Evolutionary conservation across 1,284 basidiomycete species (phyloP).

Genomic region (Moniliella sp.): DNA sequence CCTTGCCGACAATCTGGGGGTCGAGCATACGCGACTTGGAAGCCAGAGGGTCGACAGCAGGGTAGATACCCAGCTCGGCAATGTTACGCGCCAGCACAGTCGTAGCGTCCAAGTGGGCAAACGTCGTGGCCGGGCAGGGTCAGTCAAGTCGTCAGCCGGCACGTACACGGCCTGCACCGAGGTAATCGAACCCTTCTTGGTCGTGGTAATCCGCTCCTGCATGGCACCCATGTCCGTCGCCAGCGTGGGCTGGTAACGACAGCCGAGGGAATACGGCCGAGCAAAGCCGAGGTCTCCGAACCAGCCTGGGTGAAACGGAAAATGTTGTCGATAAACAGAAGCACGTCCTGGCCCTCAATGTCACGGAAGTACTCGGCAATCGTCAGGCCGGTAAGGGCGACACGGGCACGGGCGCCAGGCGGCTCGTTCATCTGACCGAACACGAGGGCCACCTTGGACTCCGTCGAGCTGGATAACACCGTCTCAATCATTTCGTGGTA

Average conservation of each 20-base stretch:
- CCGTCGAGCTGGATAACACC: conserved; percentile 86
- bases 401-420: conserved; percentile 98
- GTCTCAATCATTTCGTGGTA: conserved; percentile 99
- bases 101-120: conserved; percentile 97
- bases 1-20: conserved; percentile 75
- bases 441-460: conserved; percentile 96
- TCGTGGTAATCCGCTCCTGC: conserved; percentile 95
- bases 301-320: conserved; percentile 78
- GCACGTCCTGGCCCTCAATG: conserved; percentile 97
- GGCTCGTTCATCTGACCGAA: conserved; percentile 99
- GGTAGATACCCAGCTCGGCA: conserved; percentile 99
- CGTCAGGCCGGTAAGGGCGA: conserved; percentile 90
- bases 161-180: conserved; percentile 99
- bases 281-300: conserved; percentile 96
- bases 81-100: conserved; percentile 96
- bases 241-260: conserved; percentile 98
- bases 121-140: conserved; percentile 97
- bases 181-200: conserved; percentile 99
- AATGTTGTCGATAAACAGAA: conserved; percentile 99
- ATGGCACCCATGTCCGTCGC: conserved; percentile 99
- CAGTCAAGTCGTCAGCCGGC: conserved; percentile 97
- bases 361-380: conserved; percentile 99
- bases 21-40: conserved; percentile 99
- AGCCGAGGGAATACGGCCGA: conserved; percentile 98
- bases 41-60: conserved; percentile 93